Evolutionary conservation across 805 yeast species (phyloP), one percentile per base, ranked within the genome.

Genomic region (Wickerhamomyces mucosus): DNA sequence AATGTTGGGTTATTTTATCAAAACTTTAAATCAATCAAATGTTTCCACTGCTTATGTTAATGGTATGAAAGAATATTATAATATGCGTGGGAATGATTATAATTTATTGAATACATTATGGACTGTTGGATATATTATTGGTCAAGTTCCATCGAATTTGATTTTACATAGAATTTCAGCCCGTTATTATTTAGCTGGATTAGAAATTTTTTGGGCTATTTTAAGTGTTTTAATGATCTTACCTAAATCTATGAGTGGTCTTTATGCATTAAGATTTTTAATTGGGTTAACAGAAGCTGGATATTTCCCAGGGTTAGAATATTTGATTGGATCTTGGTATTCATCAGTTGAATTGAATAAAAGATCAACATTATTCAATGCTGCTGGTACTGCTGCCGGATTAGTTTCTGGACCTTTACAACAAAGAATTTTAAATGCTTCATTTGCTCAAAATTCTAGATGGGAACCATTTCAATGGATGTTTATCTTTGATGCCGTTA

Each of bases 121-220:
- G 64, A 61, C 73, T 1, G 63, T 63, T 12, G 75, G 75, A 5
- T 69, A 69, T 37, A 59, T 67, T 27, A 44, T 70, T 29, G 74
- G 73, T 3, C 70, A 63, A 37, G 54, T 68, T 15, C 75, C 75
- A 6, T 58, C 70, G 1, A 61, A 61, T 26, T 41, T 55, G 36
- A 47, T 68, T n/a, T 44, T 66, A 26, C 66, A 61, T 38, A 45
- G 58, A 22, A 48, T 65, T 9, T 56, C 66, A 10, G 66, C 69
- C 12, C 44, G 70, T 24, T 62, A 50, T 36, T 67, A 61, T 36
- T 45, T 69, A 26, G 70, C 67, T 3, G 53, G 58, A 3, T 38
- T 66, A 31, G 71, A 68, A 40, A 27, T 67, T 12, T 28, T 54
- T 7, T 69, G 74, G 74, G 56, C 63, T 1, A 14, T 58, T 10